Percentiles rank a stretch among this genome's conserved stretches.
phyloP scores from a whole-genome alignment of 1,284 basidiomycete genomes.

The Cryptococcus sp. region DNA sequence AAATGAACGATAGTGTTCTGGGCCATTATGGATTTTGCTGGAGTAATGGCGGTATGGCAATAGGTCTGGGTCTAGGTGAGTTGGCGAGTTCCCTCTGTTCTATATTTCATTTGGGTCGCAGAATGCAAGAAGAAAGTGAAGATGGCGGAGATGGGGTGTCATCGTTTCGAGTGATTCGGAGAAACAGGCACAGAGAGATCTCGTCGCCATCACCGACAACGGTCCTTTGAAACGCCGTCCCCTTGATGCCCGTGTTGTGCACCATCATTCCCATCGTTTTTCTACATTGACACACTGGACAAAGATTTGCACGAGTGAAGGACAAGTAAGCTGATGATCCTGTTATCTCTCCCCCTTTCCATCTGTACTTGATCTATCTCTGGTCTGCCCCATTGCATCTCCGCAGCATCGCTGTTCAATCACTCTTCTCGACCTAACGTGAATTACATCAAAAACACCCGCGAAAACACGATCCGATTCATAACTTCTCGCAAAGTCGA shows the following conservation, averaged over 20 bases:
- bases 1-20: constrained; percentile 64
- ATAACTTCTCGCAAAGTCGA: constrained; percentile 33
- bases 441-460: constrained; percentile 43
- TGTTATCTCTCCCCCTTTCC: no score
- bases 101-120: not conserved
- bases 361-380: not conserved
- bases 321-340: not conserved
- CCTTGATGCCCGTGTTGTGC: no score
- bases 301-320: not conserved
- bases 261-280: no score
- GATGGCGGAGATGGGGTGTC: not conserved
- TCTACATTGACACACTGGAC: no score
- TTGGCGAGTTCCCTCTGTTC: constrained; percentile 5
- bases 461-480: constrained; percentile 39
- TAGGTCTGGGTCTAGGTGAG: constrained; percentile 82
- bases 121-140: not conserved
- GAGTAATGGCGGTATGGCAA: constrained; percentile 74
- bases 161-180: not conserved
- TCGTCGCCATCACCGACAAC: no score
- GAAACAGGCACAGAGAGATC: no score
- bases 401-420: constrained; percentile 52
- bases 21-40: constrained; percentile 87
- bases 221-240: no score
- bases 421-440: constrained; percentile 53
- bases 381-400: not conserved